Percentiles rank a stretch among this genome's conserved stretches.
These are phyloP conservation scores for Astrothelium macrocarpum DNA, from an alignment of 495 filamentous ascomycete species.

Conservation along the genomic window DNA sequence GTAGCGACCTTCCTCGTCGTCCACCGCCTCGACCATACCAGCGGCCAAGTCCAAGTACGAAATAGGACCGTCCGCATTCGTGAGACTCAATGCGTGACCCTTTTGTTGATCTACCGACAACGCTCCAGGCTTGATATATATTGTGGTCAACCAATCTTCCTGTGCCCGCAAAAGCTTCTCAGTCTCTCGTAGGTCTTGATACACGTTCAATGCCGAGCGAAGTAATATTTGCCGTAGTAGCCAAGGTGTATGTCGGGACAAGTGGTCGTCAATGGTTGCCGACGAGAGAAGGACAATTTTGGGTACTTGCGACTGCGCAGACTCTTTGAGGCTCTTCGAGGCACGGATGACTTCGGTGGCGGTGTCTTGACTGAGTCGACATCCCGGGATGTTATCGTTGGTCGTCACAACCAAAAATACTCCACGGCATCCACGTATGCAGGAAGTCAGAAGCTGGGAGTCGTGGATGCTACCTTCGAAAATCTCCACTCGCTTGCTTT, in stretches of 20 bases:
- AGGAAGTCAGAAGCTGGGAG: slow-evolving; percentile 19
- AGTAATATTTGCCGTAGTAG: slow-evolving; percentile 9
- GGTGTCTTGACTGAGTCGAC: slow-evolving; percentile 14
- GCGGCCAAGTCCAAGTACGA: slow-evolving; percentile 14
- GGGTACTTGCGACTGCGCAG: background rate
- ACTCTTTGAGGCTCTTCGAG: background rate
- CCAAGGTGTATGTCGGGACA: slow-evolving; percentile 8
- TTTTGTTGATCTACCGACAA: slow-evolving; percentile 7
- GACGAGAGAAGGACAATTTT: slow-evolving; percentile 16
- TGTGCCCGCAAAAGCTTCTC: slow-evolving; percentile 13
- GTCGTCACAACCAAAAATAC: slow-evolving; percentile 13
- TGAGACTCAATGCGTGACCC: slow-evolving; percentile 13
- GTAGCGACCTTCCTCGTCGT: slow-evolving; percentile 12
- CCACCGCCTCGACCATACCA: slow-evolving; percentile 14
- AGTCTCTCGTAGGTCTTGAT: slow-evolving; percentile 11
- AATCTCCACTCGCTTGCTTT: slow-evolving; percentile 10
- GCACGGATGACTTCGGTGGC: slow-evolving; percentile 10
- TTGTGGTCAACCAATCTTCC: slow-evolving; percentile 7
- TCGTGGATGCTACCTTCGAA: slow-evolving; percentile 29
- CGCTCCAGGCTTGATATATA: slow-evolving; percentile 17
- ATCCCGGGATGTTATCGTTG: slow-evolving; percentile 19
- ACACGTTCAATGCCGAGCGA: slow-evolving; percentile 11
- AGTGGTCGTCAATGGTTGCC: slow-evolving; percentile 13
- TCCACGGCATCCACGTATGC: slow-evolving; percentile 6
- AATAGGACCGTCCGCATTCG: slow-evolving; percentile 10